These are phyloP conservation scores for Aspergillus indologenus DNA, from an alignment of 495 filamentous ascomycete species.

Conservation along the genomic window DNA sequence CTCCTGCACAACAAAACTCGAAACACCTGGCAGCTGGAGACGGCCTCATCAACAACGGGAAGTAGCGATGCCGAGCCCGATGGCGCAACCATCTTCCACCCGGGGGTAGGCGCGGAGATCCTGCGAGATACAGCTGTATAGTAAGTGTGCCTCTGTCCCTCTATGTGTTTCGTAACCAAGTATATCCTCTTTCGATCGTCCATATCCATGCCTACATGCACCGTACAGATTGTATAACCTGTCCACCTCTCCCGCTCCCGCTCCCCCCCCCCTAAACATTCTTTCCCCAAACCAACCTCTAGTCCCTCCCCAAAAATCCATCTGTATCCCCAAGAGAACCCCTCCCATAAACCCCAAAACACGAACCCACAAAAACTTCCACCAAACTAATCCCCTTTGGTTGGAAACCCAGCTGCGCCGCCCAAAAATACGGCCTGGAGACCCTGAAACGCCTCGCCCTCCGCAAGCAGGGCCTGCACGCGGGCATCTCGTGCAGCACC, in stretches of 20 bases:
- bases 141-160: constrained; percentile 25
- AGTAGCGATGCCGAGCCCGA: constrained; percentile 29
- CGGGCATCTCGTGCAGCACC: constrained; percentile 76
- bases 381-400: not conserved
- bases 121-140: constrained; percentile 90
- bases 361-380: not conserved
- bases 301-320: no score
- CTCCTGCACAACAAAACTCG: constrained; percentile 66
- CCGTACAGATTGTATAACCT: no score
- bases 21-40: constrained; percentile 71
- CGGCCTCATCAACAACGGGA: constrained; percentile 20
- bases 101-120: constrained; percentile 60
- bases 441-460: constrained; percentile 80
- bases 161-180: not conserved
- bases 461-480: constrained; percentile 80
- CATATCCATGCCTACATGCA: not conserved
- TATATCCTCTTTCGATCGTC: not conserved
- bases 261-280: not conserved
- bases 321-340: not conserved
- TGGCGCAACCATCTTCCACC: constrained; percentile 70
- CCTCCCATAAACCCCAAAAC: not conserved
- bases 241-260: no score
- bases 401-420: constrained; percentile 56
- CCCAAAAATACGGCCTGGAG: constrained; percentile 74
- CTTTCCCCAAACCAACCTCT: not conserved